Conservation (phyloP, 768 basidiomycete species). For the Clitopilus passeckerianus region DNA sequence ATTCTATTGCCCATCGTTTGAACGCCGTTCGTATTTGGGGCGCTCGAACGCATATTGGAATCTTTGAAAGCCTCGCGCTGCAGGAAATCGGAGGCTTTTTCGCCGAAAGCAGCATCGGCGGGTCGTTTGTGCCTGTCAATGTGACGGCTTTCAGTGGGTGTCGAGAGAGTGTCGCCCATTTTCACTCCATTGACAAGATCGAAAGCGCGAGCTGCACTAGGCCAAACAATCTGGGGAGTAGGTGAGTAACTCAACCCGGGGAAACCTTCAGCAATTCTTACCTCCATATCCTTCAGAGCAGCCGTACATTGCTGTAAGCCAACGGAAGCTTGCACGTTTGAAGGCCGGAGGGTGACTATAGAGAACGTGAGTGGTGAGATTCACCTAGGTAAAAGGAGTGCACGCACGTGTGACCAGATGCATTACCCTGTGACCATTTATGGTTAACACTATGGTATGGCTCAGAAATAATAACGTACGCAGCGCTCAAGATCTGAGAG, state of each 20-base stretch:
- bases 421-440: slow-evolving; percentile 56
- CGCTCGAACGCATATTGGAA: slow-evolving; percentile 1
- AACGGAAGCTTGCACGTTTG: slow-evolving; percentile 62
- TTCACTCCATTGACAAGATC: slow-evolving; percentile 66
- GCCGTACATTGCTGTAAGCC: slow-evolving; percentile 61
- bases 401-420: slow-evolving; percentile 67
- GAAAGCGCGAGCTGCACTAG: slow-evolving; percentile 61
- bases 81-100: slow-evolving; percentile 40
- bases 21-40: slow-evolving; percentile 34
- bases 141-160: slow-evolving; percentile 21
- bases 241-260: slow-evolving; percentile 3
- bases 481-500: slow-evolving; percentile 65
- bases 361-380: slow-evolving; percentile 9
- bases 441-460: slow-evolving; percentile 1
- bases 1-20: slow-evolving; percentile 61
- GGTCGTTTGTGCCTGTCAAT: slow-evolving; percentile 45
- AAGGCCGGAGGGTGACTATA: slow-evolving; percentile 67
- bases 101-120: slow-evolving; percentile 61
- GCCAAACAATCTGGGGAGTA: slow-evolving; percentile 55
- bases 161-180: slow-evolving; percentile 25
- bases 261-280: slow-evolving; percentile 21
- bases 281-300: slow-evolving; percentile 66
- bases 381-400: slow-evolving; percentile 1
- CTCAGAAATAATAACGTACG: slow-evolving; percentile 36
- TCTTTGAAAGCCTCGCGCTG: slow-evolving; percentile 34